These are phyloP conservation scores for Zasmidium cellare DNA, from an alignment of 2,329 filamentous ascomycete genomes.

Conservation along the genomic window DNA sequence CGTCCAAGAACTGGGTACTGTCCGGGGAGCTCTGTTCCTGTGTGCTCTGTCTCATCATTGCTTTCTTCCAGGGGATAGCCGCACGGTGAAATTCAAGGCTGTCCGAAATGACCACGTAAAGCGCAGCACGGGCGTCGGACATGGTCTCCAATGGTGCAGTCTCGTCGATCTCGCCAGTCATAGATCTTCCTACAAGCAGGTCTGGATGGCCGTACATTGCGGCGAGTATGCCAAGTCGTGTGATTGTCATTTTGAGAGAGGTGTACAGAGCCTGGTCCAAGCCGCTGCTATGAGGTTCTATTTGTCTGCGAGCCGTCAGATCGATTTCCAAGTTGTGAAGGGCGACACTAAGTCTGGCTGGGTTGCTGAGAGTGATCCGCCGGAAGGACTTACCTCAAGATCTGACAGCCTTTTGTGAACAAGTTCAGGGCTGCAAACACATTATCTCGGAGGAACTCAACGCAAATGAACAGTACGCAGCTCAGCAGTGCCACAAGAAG, in stretches of 20 bases:
- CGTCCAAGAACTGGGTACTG: background rate
- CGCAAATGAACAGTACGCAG: slow-evolving; percentile 30
- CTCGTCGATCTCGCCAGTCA: background rate
- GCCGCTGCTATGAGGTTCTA: background rate
- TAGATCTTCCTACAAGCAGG: background rate
- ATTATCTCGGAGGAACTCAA: slow-evolving; percentile 29
- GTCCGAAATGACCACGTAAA: background rate
- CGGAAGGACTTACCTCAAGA: slow-evolving; percentile 12
- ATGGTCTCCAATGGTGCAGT: background rate
- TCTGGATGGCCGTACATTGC: slow-evolving; percentile 2
- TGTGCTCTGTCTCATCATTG: background rate
- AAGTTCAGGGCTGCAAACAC: slow-evolving; percentile 22
- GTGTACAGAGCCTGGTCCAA: slow-evolving; percentile 6
- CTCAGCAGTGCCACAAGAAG: slow-evolving; percentile 23
- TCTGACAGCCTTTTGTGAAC: slow-evolving; percentile 20
- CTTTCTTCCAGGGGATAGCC: background rate
- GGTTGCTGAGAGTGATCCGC: too few relatives aligned
- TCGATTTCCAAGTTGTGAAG: too few relatives aligned
- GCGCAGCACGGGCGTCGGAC: background rate
- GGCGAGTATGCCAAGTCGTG: slow-evolving; percentile 20
- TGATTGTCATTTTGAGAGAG: slow-evolving; percentile 16
- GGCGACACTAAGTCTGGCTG: too few relatives aligned
- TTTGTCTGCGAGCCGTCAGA: background rate
- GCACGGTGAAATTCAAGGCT: background rate
- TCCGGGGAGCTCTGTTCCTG: too few relatives aligned